Evolutionary conservation across 441 rosid genomes (phyloP).

Genomic region (Aquilaria agallochum): DNA sequence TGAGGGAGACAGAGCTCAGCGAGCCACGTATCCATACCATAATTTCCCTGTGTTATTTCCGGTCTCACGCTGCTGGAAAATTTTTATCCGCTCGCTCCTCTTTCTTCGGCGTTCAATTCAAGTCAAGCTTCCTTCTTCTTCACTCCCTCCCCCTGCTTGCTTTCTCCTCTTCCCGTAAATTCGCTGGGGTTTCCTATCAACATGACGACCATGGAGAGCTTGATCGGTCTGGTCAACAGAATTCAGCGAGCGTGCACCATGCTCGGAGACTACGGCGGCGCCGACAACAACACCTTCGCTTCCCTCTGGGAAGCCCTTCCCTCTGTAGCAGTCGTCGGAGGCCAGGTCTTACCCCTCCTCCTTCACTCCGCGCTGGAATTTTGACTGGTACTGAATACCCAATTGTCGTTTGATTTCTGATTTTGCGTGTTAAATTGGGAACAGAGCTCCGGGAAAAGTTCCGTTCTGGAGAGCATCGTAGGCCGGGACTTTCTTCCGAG

Average conservation of each 20-base stretch:
- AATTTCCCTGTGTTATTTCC: not conserved
- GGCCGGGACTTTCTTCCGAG: conserved; percentile 89
- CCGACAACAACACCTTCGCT: conserved; percentile 46
- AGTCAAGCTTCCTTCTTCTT: conserved; percentile 13
- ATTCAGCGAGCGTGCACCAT: conserved; percentile 85
- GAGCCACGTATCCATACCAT: not conserved
- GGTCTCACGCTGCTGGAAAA: no score
- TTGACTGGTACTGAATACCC: not conserved
- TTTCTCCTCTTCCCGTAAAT: no score
- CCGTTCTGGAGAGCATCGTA: conserved; percentile 87
- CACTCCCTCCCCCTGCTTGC: no score
- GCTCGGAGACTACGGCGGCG: conserved; percentile 80
- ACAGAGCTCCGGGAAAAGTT: conserved; percentile 90
- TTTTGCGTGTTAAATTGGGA: conserved; percentile 9
- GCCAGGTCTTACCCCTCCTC: conserved; percentile 50
- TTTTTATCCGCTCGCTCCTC: no score
- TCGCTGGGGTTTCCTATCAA: not conserved
- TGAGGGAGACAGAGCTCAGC: no score
- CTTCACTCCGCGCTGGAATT: not conserved
- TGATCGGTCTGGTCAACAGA: conserved; percentile 74
- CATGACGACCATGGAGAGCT: conserved; percentile 65
- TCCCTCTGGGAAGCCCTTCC: conserved; percentile 99
- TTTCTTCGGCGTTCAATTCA: conserved; percentile 5
- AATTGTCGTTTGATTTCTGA: not conserved
- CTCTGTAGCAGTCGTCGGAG: conserved; percentile 87